Evolutionary conservation across 106 monocot species (phyloP).

Genomic region (Triglochin maritima): DNA sequence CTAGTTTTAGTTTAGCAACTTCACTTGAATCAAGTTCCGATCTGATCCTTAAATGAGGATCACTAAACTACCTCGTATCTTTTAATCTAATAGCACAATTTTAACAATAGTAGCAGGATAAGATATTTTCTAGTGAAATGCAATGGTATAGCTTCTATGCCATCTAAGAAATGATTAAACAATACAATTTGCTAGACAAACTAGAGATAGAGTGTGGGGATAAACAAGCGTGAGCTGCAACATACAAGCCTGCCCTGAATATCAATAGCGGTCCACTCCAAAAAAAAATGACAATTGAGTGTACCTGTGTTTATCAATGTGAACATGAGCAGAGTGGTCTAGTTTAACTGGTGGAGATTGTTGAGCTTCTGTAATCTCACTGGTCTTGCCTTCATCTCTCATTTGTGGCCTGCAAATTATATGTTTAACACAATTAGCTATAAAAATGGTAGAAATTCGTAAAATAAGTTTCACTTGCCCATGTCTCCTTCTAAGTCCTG

Average conservation of each 20-base stretch:
- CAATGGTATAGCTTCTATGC: too few species aligned
- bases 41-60: too few species aligned
- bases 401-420: slow-evolving; percentile 23
- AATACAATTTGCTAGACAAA: too few species aligned
- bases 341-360: slow-evolving; percentile 34
- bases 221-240: background rate
- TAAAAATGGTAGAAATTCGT: background rate
- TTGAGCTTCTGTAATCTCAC: slow-evolving; percentile 22
- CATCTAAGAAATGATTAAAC: too few species aligned
- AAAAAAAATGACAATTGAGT: background rate
- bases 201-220: background rate
- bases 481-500: slow-evolving; percentile 41
- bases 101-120: too few species aligned
- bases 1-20: too few species aligned
- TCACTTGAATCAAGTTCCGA: too few species aligned
- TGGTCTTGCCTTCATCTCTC: slow-evolving; percentile 24
- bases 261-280: background rate
- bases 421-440: background rate
- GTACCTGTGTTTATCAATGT: slow-evolving; percentile 81
- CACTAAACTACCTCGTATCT: too few species aligned
- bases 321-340: slow-evolving; percentile 52
- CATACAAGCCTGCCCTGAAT: background rate
- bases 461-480: slow-evolving; percentile 25
- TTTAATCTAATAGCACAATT: too few species aligned
- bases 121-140: too few species aligned